Base-by-base conservation (phyloP, 768 basidiomycete species). In the Kwoniella sp. region DNA sequence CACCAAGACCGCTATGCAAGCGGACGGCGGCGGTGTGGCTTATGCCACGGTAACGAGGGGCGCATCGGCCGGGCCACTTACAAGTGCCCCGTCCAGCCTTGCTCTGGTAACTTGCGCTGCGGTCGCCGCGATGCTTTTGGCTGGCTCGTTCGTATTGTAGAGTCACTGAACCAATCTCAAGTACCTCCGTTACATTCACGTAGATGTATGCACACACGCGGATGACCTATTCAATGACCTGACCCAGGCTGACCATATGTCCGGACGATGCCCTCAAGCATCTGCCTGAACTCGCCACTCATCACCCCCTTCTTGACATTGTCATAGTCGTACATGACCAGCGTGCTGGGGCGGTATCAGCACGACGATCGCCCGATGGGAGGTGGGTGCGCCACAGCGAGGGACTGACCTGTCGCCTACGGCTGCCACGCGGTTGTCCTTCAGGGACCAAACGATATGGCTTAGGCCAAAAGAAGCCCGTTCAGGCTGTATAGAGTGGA, bases 251-350 rank as follows among this genome's bases (percentile, higher is more conserved):
- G 17, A 22, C 48, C 48, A 34, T 50, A 54, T 11, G 42, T 41
- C 37, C 36, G 38, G 2, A 46, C 45, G 3, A 54, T 39, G 14
- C 19, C 26, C 17, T 57, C 56, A 19, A 67, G 43, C 11, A 52
- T 45, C 28, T 36, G 23, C 33, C 56, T 46, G 23, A 69, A 49
- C 45, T 53, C 55, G 28, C 63, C 60, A 6, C 54, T 39, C 52
- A 69, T 58, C 7, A 26, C 31, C 0, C 67, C 67, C 45, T 63
- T 63, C 32, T 43, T 37, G 31, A 55, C 19, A 10, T 39, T 33
- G 27, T 69, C 64, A 38, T 69, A 69, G 34, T 69, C 64, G 44
- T 65, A 69, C 62, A 69, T 66, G 11, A 69, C 67, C 14, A 66
- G 53, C 2, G 64, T 66, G 28, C 67, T 67, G 27, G 2, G 9